Evolutionary conservation across 345 rosid genomes (phyloP), one percentile per base, ranked within the genome.

Genomic region (Gossypium raimondii): DNA sequence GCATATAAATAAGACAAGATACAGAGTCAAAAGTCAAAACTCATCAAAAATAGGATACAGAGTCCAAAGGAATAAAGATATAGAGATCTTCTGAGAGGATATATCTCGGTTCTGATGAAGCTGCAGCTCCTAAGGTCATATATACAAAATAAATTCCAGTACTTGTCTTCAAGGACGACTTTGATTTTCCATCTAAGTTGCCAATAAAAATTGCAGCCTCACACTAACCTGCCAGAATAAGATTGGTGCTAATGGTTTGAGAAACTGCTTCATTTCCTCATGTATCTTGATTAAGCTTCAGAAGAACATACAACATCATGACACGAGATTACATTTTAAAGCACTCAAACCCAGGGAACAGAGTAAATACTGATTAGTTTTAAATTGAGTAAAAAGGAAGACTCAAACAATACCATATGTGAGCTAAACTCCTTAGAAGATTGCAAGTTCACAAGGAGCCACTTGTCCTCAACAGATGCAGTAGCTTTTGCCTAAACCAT

Each of bases 211-310:
- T 34, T 34, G 41, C 3, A 65, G 22, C 20, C 63, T 47, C 38
- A 73, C 2, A 69, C 87, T 71, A 41, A 94, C 98, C 97, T 95
- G 99, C 97, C 97, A 95, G 85, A 93, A 95, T 34, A 34, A 34
- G 41, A 34, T 34, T 34, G 41, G 41, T 34, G 41, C 7, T 84
- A 72, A 93, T 81, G 58, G 97, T 93, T 78, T 93, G 93, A 67
- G 94, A 84, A 78, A 95, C 97, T 67, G 98, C 92, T 77, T 88
- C 97, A 82, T 95, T 90, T 72, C 94, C 98, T 97, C 99, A 95
- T 43, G 99, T 95, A 82, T 93, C 98, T 72, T 97, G 86, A 81
- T 93, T 95, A 78, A 95, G 97, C 99, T 93, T 81, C 80, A 86
- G 43, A 56, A 85, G 82, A 38, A 78, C 48, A 80, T 38, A 70